Percentiles rank a stretch among this genome's conserved stretches.
phyloP scores from a whole-genome alignment of 2,329 filamentous ascomycete species.

The Ceratocystis destructans region DNA sequence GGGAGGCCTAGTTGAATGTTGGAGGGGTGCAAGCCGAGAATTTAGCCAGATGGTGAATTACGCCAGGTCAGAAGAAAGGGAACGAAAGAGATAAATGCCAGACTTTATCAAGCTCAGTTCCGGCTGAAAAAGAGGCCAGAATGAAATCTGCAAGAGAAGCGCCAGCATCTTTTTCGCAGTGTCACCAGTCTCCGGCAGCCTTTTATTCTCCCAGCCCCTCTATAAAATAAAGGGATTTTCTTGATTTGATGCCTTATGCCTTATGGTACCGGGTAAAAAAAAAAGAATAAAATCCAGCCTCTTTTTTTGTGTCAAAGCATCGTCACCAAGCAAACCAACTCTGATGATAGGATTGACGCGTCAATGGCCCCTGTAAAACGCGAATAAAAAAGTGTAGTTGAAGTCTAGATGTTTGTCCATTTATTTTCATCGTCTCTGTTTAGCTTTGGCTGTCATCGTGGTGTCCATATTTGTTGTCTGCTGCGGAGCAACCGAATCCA shows the following conservation, averaged over 20 bases:
- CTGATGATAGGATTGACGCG: neutral
- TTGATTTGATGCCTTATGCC: neutral
- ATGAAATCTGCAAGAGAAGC: neutral
- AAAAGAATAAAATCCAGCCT: neutral
- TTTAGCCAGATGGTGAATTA: neutral
- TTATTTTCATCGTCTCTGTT: neutral
- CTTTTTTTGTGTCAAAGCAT: neutral
- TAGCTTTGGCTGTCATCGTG: neutral
- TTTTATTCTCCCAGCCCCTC: neutral
- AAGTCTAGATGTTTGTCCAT: neutral
- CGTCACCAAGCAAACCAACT: neutral
- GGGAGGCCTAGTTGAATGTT: neutral
- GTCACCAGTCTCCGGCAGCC: neutral
- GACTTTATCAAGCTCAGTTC: too few species aligned
- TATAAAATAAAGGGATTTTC: neutral
- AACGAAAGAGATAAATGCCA: too few species aligned
- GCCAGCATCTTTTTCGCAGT: neutral
- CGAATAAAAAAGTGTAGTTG: neutral
- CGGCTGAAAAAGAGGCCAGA: too few species aligned
- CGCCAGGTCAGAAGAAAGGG: neutral
- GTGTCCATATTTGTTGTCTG: neutral
- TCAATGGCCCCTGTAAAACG: neutral
- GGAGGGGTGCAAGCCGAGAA: neutral
- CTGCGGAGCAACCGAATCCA: slow-evolving; percentile 1
- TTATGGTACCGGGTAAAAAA: neutral